Percentiles rank a stretch among this genome's conserved stretches.
phyloP scores from a whole-genome alignment of 2,329 filamentous ascomycete genomes.

The Penicillium crustosum region DNA sequence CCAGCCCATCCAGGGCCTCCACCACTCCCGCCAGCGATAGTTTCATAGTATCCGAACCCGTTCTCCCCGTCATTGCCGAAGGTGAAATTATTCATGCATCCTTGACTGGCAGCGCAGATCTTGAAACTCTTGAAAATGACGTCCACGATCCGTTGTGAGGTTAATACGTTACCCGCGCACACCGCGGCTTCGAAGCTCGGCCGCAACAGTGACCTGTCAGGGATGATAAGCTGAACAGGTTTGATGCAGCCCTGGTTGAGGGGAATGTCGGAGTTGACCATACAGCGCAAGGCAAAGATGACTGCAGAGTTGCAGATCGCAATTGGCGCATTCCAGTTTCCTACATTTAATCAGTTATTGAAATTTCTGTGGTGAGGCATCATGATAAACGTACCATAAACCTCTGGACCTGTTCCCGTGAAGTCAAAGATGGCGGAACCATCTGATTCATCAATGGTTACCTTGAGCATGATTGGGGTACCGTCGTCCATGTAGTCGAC shows the following conservation, averaged over 20 bases:
- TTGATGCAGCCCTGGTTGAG: conserved; percentile 77
- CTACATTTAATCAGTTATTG: conserved; percentile 25
- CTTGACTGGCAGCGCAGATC: conserved; percentile 71
- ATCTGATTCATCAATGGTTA: conserved; percentile 65
- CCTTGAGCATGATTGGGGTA: conserved; percentile 67
- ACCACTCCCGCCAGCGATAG: conserved; percentile 73
- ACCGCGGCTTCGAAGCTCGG: conserved; percentile 71
- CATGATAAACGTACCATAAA: conserved; percentile 40
- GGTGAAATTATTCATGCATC: conserved; percentile 60
- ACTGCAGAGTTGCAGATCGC: conserved; percentile 76
- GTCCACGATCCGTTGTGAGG: conserved; percentile 72
- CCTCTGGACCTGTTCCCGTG: conserved; percentile 69
- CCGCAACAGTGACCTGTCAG: conserved; percentile 67
- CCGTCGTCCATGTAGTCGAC: conserved; percentile 81
- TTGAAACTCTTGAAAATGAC: conserved; percentile 73
- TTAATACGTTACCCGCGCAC: conserved; percentile 74
- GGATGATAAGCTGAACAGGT: conserved; percentile 69
- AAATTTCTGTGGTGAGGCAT: not conserved
- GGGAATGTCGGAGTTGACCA: conserved; percentile 76
- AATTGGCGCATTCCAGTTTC: conserved; percentile 72
- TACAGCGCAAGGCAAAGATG: conserved; percentile 72
- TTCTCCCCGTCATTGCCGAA: conserved; percentile 15
- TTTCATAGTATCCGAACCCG: conserved; percentile 75
- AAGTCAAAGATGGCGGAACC: conserved; percentile 74
- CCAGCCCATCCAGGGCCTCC: conserved; percentile 71